Evolutionary conservation across 495 filamentous ascomycete species (phyloP), one percentile per base, ranked within the genome.

Genomic region (Lasiosphaeria hispida): DNA sequence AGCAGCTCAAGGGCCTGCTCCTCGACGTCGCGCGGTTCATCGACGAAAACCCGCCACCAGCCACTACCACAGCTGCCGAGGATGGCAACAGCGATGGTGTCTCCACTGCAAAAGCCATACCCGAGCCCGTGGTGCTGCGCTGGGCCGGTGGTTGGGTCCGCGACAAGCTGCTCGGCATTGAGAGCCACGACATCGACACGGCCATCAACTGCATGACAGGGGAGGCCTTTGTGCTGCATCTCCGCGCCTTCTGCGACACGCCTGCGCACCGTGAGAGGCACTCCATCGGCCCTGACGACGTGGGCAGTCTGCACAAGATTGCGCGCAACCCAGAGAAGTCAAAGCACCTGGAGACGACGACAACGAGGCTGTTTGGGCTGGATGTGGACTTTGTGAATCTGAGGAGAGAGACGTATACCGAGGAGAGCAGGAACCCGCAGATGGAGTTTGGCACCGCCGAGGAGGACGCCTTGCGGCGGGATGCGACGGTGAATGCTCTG

Each of bases 121-220:
- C 76, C 34, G 78, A 80, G 48, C 77, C 80, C n/a, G 66, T 84
- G 0, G 75, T 85, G 4, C 77, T 99, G 14, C 88, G 94, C 10
- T 97, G 93, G 73, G 92, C 95, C 10, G 94, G 94, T 40, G 94
- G 94, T n/a, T 99, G 94, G 94, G 95, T 99, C 30, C 86, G 94
- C 39, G 94, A 99, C 78, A 97, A 96, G 78, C 81, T 99, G 8
- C 80, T 99, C 1, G 89, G 87, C 8, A 75, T 86, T 23, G 76
- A 74, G 34, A 94, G 90, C 68, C 83, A 95, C 68, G 94, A 99
- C 63, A 96, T 99, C 60, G 94, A 99, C 67, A 88, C 93, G 38
- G 91, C 88, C 30, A 96, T 99, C 75, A 94, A 93, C 76, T 87
- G 81, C 50, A 94, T 97, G 91, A 97, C 92, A 0, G 94, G 94